These are phyloP conservation scores for Gossypium davidsonii DNA, from an alignment of 441 rosid species.

Conservation along the genomic window DNA sequence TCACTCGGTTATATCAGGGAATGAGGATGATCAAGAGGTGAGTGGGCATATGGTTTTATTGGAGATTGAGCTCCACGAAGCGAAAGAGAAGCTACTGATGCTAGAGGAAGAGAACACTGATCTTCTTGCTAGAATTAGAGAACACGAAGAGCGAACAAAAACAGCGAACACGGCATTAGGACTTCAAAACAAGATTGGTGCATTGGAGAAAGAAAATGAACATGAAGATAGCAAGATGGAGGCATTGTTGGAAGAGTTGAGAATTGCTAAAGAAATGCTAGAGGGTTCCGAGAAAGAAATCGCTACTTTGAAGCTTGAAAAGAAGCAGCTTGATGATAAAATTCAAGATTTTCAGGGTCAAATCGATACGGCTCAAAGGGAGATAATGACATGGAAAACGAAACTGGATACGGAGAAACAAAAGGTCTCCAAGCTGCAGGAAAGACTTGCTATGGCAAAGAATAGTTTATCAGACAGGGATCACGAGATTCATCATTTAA, in stretches of 20 bases:
- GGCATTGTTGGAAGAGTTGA: slow-evolving; percentile 48
- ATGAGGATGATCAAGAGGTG: slow-evolving; percentile 41
- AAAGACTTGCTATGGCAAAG: slow-evolving; percentile 59
- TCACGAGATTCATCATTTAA: slow-evolving; percentile 54
- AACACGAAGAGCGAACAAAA: slow-evolving; percentile 47
- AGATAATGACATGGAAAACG: slow-evolving; percentile 34
- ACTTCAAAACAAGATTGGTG: not conserved
- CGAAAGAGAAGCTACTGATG: slow-evolving; percentile 54
- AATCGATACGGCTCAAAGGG: slow-evolving; percentile 50
- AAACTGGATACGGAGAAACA: slow-evolving; percentile 50
- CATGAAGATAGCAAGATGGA: slow-evolving; percentile 28
- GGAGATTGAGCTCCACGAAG: slow-evolving; percentile 66
- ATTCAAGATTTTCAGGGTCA: slow-evolving; percentile 40
- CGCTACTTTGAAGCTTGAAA: slow-evolving; percentile 40
- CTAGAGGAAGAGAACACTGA: slow-evolving; percentile 40
- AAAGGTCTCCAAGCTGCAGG: slow-evolving; percentile 63
- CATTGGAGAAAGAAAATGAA: slow-evolving; percentile 12
- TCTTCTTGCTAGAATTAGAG: slow-evolving; percentile 32
- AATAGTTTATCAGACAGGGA: slow-evolving; percentile 70
- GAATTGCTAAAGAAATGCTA: slow-evolving; percentile 44
- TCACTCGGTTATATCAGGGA: slow-evolving; percentile 40
- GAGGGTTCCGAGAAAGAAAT: slow-evolving; percentile 44
- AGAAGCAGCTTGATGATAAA: slow-evolving; percentile 28
- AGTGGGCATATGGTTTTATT: slow-evolving; percentile 47
- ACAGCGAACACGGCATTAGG: slow-evolving; percentile 26